phyloP scores from a whole-genome alignment of 768 basidiomycete genomes.

The Pleurotus tuoliensis region DNA sequence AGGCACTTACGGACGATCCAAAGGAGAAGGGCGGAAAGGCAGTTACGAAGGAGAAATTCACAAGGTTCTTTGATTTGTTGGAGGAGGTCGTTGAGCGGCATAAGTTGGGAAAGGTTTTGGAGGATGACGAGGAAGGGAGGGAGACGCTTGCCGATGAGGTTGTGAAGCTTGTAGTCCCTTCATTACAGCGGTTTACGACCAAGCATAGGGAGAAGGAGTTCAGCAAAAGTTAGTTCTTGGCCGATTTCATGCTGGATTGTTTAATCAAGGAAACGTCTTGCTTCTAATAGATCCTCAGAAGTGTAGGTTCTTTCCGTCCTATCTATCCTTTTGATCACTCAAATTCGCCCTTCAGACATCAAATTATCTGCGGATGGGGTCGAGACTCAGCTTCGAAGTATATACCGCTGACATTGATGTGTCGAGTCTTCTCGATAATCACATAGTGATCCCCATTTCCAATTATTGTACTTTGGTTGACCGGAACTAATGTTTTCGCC shows the following conservation, averaged over 20 bases:
- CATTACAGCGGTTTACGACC: slow-evolving; percentile 68
- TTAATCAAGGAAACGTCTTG: background rate
- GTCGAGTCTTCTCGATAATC: background rate
- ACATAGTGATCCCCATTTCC: too few relatives aligned
- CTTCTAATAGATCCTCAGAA: slow-evolving; percentile 57
- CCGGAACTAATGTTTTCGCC: too few relatives aligned
- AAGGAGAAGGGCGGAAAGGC: slow-evolving; percentile 54
- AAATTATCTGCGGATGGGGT: background rate
- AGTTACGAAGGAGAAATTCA: slow-evolving; percentile 79
- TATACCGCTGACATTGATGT: background rate
- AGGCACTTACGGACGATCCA: slow-evolving; percentile 60
- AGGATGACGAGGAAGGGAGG: slow-evolving; percentile 62
- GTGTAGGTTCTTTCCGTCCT: slow-evolving; percentile 38
- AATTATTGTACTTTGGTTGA: too few relatives aligned
- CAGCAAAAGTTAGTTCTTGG: slow-evolving; percentile 62
- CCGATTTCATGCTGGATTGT: background rate
- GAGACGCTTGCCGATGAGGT: slow-evolving; percentile 67
- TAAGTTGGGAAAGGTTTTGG: slow-evolving; percentile 60
- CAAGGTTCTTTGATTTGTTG: slow-evolving; percentile 73
- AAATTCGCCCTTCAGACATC: background rate
- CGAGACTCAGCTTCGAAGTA: background rate
- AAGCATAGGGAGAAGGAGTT: slow-evolving; percentile 79
- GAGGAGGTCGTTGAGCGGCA: slow-evolving; percentile 81
- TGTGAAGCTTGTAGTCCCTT: slow-evolving; percentile 72
- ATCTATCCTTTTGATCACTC: background rate